Evolutionary conservation across 2,329 filamentous ascomycete species (phyloP), one percentile per base, ranked within the genome.

Genomic region (Penicillium glabrum): DNA sequence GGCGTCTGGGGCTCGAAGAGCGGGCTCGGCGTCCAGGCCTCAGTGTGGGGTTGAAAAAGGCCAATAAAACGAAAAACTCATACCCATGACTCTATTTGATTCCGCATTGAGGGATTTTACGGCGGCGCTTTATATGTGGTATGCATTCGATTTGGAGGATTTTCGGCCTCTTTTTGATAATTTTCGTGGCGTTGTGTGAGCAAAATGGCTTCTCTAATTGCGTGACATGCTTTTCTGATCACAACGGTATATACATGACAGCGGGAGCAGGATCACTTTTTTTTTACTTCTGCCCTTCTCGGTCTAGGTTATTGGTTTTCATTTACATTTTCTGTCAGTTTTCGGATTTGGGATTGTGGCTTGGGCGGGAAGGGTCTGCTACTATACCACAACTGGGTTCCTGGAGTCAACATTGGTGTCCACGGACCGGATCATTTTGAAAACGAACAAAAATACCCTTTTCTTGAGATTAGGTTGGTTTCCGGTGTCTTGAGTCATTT

Each of bases 1-100:
- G 89, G 87, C 39, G 90, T 93, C 46, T 96, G 93, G 93, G 90
- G 91, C 58, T 88, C 87, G 69, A 91, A 90, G 69, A 90, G 87
- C 63, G 86, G 86, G 50, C 86, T 96, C 60, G 90, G 92, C 63
- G 89, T 93, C 60, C 91, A 96, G 74, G 92, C 93, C 63, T 96
- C 91, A 63, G 93, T 97, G 66, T 98, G 93, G 93, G 93, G 93
- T 67, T 97, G 87, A 69, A 57, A 69, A 57, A 16, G 31, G 6
- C 14, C 21, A 24, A 29, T 16, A n/a, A 49, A 37, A 46, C 19
- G 23, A 23, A 41, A 11, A 33, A 29, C 21, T 27, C 23, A 35
- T 24, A 39, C 19, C 37, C 37, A 37, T 29, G 21, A 51, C 48
- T 45, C n/a, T 23, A 37, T 8, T 46, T 27, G 26, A 49, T 43